These are phyloP conservation scores for Toxicodendron radicans DNA, from an alignment of 345 rosid species.

Conservation along the genomic window DNA sequence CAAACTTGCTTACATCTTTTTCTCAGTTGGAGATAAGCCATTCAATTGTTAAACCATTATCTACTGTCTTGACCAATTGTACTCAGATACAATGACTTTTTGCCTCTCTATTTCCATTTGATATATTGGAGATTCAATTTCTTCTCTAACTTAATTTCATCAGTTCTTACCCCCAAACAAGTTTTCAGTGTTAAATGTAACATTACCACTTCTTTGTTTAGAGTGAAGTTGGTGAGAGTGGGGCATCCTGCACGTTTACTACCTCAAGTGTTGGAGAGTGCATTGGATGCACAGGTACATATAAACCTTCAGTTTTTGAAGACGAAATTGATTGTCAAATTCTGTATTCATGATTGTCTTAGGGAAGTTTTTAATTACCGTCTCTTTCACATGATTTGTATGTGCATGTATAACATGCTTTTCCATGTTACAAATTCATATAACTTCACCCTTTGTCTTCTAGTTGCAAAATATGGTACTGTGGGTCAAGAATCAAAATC, in stretches of 20 bases:
- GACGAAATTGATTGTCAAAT: neutral
- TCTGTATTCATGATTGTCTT: constrained; percentile 13
- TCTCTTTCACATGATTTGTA: neutral
- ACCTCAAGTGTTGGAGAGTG: constrained; percentile 92
- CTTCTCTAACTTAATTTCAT: neutral
- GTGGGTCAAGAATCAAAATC: neutral
- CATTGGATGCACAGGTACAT: constrained; percentile 84
- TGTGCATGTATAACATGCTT: neutral
- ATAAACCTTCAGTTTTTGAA: constrained; percentile 2
- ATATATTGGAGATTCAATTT: neutral
- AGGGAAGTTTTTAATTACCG: neutral
- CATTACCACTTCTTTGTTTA: constrained; percentile 22
- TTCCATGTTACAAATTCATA: neutral
- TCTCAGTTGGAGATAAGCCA: constrained; percentile 1
- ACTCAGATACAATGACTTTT: neutral
- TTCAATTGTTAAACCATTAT: neutral
- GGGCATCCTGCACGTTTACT: constrained; percentile 96
- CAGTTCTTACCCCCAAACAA: neutral
- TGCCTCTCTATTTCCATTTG: neutral
- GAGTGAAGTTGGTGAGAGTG: constrained; percentile 84
- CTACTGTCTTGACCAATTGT: neutral
- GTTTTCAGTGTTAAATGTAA: neutral
- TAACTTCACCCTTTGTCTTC: constrained; percentile 5
- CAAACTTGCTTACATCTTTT: neutral
- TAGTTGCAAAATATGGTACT: constrained; percentile 8